Conservation (phyloP, 1,284 basidiomycete genomes). For the Takashimella koratensis region DNA sequence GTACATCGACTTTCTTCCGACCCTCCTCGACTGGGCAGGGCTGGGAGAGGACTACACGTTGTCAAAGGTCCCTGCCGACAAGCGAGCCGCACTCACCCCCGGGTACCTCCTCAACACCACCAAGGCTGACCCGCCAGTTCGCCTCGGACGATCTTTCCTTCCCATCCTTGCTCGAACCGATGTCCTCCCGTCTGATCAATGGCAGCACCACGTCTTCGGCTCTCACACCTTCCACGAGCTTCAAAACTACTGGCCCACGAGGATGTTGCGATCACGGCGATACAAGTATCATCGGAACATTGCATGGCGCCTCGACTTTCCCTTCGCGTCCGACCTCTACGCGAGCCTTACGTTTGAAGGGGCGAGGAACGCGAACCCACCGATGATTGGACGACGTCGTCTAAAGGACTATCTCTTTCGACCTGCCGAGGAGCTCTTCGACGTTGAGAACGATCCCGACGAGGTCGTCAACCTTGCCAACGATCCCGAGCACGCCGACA, state of each 20-base stretch:
- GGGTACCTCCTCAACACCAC: neutral
- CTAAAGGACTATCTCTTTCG: constrained; percentile 17
- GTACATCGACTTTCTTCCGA: constrained; percentile 22
- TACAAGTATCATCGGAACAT: constrained; percentile 31
- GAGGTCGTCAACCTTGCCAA: constrained; percentile 21
- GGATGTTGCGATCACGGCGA: constrained; percentile 13
- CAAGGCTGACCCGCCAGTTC: constrained; percentile 8
- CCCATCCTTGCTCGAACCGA: constrained; percentile 7
- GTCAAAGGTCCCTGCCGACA: neutral
- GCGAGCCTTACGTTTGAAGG: constrained; percentile 17
- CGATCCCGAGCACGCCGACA: constrained; percentile 6
- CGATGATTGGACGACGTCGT: constrained; percentile 14
- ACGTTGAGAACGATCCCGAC: constrained; percentile 20
- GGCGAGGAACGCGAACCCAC: constrained; percentile 11
- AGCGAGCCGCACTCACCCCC: neutral
- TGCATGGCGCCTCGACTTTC: constrained; percentile 25
- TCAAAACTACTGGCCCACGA: constrained; percentile 25
- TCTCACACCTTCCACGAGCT: constrained; percentile 29
- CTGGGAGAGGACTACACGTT: neutral
- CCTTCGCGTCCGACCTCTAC: constrained; percentile 24
- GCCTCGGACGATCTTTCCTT: constrained; percentile 18
- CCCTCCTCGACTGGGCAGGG: constrained; percentile 19
- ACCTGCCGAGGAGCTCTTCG: constrained; percentile 21
- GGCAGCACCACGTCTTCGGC: constrained; percentile 19
- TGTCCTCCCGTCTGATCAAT: constrained; percentile 5